Evolutionary conservation across 495 filamentous ascomycete species (phyloP), one percentile per base, ranked within the genome.

Genomic region (Tricharina praecox): DNA sequence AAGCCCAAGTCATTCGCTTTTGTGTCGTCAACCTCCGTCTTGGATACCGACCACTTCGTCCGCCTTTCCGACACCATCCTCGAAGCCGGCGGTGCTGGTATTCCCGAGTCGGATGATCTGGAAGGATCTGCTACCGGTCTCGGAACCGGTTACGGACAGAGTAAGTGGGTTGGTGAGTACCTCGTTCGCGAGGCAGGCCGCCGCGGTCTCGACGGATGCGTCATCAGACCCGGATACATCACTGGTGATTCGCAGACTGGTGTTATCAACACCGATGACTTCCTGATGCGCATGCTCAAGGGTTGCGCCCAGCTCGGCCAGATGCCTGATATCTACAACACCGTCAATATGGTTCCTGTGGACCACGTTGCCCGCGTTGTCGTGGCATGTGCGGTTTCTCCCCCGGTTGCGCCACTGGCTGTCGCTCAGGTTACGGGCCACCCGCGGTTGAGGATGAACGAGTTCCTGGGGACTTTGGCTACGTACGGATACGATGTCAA

Each of bases 321-420:
- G 21, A 74, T 80, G 1, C 90, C 90, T 0, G 69, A 73, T 49
- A 86, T 97, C 52, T 59, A 68, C 63, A 97, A 94, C 65, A 87
- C 83, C 0, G 76, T 95, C 58, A 97, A 97, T 65, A 75, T 77
- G 60, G 85, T 93, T 2, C 90, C 90, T 0, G 86, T 95, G 21
- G 74, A 78, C 55, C 82, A 90, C 56, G 87, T 94, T 41, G 76
- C 81, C 0, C 69, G 76, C 5, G 72, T 92, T 13, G 79, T 93
- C 19, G 76, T 85, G 20, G 83, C 85, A 0, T 66, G 74, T 32
- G 73, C 77, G 5, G 68, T 92, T 48, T 69, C 76, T 53, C 78
- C 80, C 1, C 64, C 73, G 39, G 18, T 55, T 19, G 45, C 62
- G 1, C 68, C 70, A 0, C 65, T 78, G 19, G 70, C 70, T 23